Evolutionary conservation across 1,284 basidiomycete genomes (phyloP).

Genomic region (Pisolithus thermaeus): DNA sequence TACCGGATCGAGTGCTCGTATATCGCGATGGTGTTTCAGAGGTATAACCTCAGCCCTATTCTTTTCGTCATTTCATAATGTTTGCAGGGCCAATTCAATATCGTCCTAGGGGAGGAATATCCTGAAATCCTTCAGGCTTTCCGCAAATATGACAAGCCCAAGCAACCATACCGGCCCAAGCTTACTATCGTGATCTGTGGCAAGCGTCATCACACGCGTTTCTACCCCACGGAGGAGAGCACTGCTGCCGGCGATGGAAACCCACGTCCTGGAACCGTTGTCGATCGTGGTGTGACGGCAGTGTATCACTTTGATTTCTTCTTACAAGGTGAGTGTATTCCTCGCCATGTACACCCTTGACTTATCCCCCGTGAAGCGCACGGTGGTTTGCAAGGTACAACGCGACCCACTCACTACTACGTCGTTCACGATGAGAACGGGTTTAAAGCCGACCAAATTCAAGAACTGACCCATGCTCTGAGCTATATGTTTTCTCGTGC

Average conservation of each 20-base stretch:
- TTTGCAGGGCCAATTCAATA: conserved; percentile 63
- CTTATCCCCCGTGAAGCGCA: conserved; percentile 39
- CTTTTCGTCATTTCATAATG: conserved; percentile 1
- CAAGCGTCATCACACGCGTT: conserved; percentile 81
- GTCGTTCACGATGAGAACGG: conserved; percentile 70
- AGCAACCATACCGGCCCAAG: conserved; percentile 53
- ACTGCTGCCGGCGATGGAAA: conserved; percentile 64
- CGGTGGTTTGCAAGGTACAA: conserved; percentile 61
- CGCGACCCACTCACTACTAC: conserved; percentile 73
- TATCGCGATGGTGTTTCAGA: conserved; percentile 79
- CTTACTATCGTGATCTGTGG: conserved; percentile 75
- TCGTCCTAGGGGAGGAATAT: conserved; percentile 59
- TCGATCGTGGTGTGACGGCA: conserved; percentile 66
- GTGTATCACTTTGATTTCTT: conserved; percentile 81
- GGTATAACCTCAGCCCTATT: conserved; percentile 31
- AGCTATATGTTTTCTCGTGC: conserved; percentile 76
- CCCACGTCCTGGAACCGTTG: conserved; percentile 69
- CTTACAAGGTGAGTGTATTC: conserved; percentile 44
- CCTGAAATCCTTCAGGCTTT: conserved; percentile 62
- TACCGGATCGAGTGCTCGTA: conserved; percentile 63
- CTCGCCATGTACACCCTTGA: background rate
- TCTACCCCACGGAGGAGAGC: conserved; percentile 62
- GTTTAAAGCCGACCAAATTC: conserved; percentile 64
- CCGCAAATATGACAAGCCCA: conserved; percentile 41
- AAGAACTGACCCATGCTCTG: conserved; percentile 56